Evolutionary conservation across 108 stramenopile genomes (phyloP), one percentile per base, ranked within the genome.

Genomic region (Skeletonema costatum): DNA sequence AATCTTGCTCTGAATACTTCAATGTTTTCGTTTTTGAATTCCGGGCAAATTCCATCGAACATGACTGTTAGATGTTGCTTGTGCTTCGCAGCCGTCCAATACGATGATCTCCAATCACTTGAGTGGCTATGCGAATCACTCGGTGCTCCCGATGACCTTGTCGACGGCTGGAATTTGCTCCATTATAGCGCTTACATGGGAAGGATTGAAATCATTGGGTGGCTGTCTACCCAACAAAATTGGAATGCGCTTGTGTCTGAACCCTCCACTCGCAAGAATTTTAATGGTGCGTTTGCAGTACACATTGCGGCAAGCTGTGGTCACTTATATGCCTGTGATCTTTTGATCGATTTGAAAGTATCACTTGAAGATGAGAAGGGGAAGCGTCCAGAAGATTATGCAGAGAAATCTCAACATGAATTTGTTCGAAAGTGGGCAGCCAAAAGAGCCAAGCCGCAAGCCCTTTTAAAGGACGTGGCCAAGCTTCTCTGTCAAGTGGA

Each of bases 231-330:
- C 32, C 53, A 35, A 38, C 58, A 59, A 19, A 17, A 30, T 29
- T 60, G 56, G 32, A 19, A 70, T 3, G 12, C 56, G 6, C 58
- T 60, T 36, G 58, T 38, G 9, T 39, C 29, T 16, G 4, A 70
- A 33, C 10, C 58, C 35, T 31, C 30, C 25, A 19, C 14, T 12
- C 33, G 58, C 17, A 36, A 59, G 32, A 35, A 33, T 17, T 60
- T 44, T 60, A 1, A 3, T 51, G 68, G 53, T 53, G 68, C 68
- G n/a, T 69, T 17, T 36, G 32, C 70, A 8, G 70, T 30, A 3
- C 70, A 70, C 19, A 70, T 70, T 60, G 56, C 70, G 9, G 70
- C 70, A 33, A 58, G 70, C 13, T 19, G 35, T 32, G 70, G 70
- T 2, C 70, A 70, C 32, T 13, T 70, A 25, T 6, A 60, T 10